Percentiles rank a stretch among this genome's conserved stretches.
Evolutionary conservation across 768 basidiomycete genomes (phyloP).

Genomic region (Gymnopilus dilepis): DNA sequence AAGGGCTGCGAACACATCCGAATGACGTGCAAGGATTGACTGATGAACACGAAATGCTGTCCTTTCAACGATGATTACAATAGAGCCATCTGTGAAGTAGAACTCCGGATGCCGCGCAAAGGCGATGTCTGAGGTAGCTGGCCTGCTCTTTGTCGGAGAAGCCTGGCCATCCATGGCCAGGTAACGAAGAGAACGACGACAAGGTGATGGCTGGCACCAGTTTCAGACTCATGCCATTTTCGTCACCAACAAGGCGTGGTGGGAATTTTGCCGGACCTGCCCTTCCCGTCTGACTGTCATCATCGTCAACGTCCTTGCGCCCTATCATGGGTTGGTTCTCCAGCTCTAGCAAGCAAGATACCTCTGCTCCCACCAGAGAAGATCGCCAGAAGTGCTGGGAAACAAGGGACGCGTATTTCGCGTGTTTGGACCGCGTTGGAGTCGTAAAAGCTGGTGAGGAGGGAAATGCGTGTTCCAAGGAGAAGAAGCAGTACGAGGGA

Average conservation of each 20-base stretch:
- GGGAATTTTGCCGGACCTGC: not conserved
- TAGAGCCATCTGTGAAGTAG: constrained; percentile 47
- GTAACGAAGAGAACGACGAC: not conserved
- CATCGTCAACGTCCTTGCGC: not conserved
- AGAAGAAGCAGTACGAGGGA: constrained; percentile 65
- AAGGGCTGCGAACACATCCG: constrained; percentile 45
- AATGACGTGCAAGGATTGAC: constrained; percentile 43
- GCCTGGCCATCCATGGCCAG: constrained; percentile 2
- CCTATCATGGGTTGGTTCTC: constrained; percentile 49
- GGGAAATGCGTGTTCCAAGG: constrained; percentile 62
- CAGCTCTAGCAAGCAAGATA: constrained; percentile 40
- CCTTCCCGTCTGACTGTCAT: constrained; percentile 2
- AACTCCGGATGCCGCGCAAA: constrained; percentile 36
- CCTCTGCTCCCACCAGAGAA: constrained; percentile 53
- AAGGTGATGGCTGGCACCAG: not conserved
- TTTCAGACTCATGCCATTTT: constrained; percentile 1
- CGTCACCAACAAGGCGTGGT: not conserved
- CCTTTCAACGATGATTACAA: constrained; percentile 39
- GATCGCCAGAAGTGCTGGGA: constrained; percentile 89
- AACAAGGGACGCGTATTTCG: constrained; percentile 80
- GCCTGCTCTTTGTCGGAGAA: constrained; percentile 1
- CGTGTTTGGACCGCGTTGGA: constrained; percentile 73
- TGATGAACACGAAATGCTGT: constrained; percentile 43
- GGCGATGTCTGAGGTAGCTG: not conserved
- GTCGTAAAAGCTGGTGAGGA: constrained; percentile 77